Percentiles rank a stretch among this genome's conserved stretches.
These are phyloP conservation scores for Beauveria caledonica DNA, from an alignment of 2,329 filamentous ascomycete genomes.

Conservation along the genomic window DNA sequence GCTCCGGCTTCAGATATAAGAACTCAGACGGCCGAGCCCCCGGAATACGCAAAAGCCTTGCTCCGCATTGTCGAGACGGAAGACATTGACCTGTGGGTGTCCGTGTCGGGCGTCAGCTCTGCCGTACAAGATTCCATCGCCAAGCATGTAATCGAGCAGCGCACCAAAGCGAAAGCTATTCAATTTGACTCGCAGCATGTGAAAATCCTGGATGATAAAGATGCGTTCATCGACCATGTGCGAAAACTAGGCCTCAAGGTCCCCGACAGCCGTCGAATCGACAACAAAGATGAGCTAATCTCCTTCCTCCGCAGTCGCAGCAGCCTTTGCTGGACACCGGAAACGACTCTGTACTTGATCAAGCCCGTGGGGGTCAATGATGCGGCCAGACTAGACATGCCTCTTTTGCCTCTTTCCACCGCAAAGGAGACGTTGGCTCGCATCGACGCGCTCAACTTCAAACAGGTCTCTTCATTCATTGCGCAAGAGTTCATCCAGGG, in stretches of 20 bases:
- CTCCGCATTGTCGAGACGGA: slow-evolving; percentile 52
- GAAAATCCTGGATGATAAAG: slow-evolving; percentile 53
- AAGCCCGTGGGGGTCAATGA: slow-evolving; percentile 59
- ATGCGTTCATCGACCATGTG: slow-evolving; percentile 54
- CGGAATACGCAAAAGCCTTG: slow-evolving; percentile 45
- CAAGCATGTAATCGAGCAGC: slow-evolving; percentile 50
- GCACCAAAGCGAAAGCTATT: slow-evolving; percentile 52
- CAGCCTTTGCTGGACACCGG: slow-evolving; percentile 17
- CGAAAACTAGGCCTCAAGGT: slow-evolving; percentile 43
- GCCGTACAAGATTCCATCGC: slow-evolving; percentile 60
- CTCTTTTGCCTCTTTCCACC: slow-evolving; percentile 50
- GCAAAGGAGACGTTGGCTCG: slow-evolving; percentile 46
- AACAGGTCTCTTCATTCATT: slow-evolving; percentile 45
- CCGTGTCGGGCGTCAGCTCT: slow-evolving; percentile 59
- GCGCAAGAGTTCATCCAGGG: slow-evolving; percentile 58
- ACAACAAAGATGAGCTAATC: slow-evolving; percentile 43
- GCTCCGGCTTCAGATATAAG: slow-evolving; percentile 15
- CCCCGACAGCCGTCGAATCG: slow-evolving; percentile 45
- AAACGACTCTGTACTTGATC: slow-evolving; percentile 48
- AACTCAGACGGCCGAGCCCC: background rate
- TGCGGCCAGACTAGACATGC: slow-evolving; percentile 51
- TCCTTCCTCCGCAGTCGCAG: slow-evolving; percentile 36
- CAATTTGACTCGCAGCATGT: slow-evolving; percentile 53
- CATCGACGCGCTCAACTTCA: slow-evolving; percentile 36
- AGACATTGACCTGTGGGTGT: slow-evolving; percentile 62